phyloP scores from a whole-genome alignment of 257 asterid species.

The Solanum megistacrolobum region DNA sequence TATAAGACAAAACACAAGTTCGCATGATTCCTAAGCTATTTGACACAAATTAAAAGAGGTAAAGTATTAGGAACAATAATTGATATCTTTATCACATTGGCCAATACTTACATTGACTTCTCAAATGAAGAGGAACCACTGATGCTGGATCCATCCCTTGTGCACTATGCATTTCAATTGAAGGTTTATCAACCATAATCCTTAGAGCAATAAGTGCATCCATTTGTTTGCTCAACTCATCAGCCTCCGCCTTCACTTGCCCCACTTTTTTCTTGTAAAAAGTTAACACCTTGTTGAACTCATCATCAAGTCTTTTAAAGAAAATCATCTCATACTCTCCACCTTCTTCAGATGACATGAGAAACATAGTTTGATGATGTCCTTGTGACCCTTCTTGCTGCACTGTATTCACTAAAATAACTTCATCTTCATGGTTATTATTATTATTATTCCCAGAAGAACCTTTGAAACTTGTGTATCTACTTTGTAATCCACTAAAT shows the following conservation, averaged over 20 bases:
- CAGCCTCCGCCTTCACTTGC: slow-evolving; percentile 45
- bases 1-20: neutral
- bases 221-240: slow-evolving; percentile 61
- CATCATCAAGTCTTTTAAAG: slow-evolving; percentile 48
- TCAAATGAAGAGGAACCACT: slow-evolving; percentile 21
- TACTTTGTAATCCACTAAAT: slow-evolving; percentile 56
- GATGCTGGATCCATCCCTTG: slow-evolving; percentile 16
- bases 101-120: slow-evolving; percentile 27
- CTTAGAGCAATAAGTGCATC: slow-evolving; percentile 79
- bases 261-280: slow-evolving; percentile 46
- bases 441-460: neutral
- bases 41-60: neutral
- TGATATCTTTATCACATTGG: neutral
- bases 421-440: slow-evolving; percentile 46
- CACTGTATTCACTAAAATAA: slow-evolving; percentile 43
- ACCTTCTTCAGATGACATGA: slow-evolving; percentile 52
- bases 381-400: slow-evolving; percentile 20
- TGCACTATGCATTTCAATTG: slow-evolving; percentile 3
- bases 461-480: slow-evolving; percentile 1
- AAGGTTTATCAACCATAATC: slow-evolving; percentile 43
- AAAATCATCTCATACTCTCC: slow-evolving; percentile 55
- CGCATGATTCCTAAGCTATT: neutral
- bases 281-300: slow-evolving; percentile 55
- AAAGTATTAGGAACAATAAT: neutral
- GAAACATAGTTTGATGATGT: slow-evolving; percentile 51